These are phyloP conservation scores for Jaltomata sinuosa DNA, from an alignment of 257 asterid species.

Conservation along the genomic window DNA sequence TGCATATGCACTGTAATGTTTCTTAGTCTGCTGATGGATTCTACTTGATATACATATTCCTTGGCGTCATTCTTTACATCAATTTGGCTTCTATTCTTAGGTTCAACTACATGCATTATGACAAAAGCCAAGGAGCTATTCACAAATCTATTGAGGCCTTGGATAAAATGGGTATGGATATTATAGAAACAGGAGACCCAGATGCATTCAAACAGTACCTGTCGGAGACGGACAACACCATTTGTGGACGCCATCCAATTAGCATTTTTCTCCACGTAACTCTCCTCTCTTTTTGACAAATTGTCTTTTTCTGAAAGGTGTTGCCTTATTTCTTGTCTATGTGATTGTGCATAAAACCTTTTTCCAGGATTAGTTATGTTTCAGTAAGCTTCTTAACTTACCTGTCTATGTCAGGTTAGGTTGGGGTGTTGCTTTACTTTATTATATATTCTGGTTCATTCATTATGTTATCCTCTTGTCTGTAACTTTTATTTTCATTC, in stretches of 20 bases:
- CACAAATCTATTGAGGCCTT: constrained; percentile 82
- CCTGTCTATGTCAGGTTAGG: background rate
- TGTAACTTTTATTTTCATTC: constrained; percentile 1
- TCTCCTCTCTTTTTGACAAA: constrained; percentile 6
- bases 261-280: constrained; percentile 91
- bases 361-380: background rate
- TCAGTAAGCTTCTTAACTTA: background rate
- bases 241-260: constrained; percentile 96
- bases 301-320: background rate
- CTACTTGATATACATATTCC: background rate
- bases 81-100: constrained; percentile 20
- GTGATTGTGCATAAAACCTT: background rate
- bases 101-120: constrained; percentile 71
- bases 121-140: constrained; percentile 77
- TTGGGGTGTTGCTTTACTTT: background rate
- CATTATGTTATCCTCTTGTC: background rate
- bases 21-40: background rate
- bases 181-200: constrained; percentile 86
- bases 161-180: constrained; percentile 89
- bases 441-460: background rate
- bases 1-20: background rate
- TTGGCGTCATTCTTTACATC: background rate
- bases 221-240: constrained; percentile 81
- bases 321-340: background rate
- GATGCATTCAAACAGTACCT: constrained; percentile 78